A percentile compares a stretch with the other conserved stretches of the same genome.
Conservation (phyloP, 1,284 basidiomycete species). For the Rhodotorula sp. region DNA sequence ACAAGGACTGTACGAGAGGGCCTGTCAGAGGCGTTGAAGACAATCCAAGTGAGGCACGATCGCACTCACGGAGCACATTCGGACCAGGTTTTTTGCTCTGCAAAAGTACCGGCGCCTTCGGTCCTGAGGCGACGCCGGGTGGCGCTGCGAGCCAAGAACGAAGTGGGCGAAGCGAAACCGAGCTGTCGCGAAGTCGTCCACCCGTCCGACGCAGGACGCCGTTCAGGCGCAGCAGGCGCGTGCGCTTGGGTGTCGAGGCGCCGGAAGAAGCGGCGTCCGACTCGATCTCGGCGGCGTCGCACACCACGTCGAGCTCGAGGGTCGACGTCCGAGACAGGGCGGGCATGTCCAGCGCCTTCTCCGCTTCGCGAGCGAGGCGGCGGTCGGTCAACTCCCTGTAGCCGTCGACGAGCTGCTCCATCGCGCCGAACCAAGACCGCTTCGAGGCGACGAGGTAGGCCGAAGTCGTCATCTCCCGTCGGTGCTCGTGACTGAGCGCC, state of each 20-base stretch:
- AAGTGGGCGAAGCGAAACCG: not conserved
- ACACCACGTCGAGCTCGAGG: conserved; percentile 32
- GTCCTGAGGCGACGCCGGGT: too few species aligned
- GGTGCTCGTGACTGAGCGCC: conserved; percentile 48
- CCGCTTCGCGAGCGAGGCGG: not conserved
- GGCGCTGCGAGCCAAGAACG: conserved; percentile 4
- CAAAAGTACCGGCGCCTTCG: not conserved
- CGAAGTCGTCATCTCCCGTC: conserved; percentile 52
- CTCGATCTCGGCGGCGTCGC: not conserved
- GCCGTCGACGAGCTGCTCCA: conserved; percentile 58
- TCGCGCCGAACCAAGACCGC: conserved; percentile 59
- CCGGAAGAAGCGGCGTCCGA: not conserved
- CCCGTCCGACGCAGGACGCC: conserved; percentile 16
- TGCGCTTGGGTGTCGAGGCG: not conserved
- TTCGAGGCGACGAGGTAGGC: conserved; percentile 50
- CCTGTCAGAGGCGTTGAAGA: not conserved
- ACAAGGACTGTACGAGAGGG: not conserved
- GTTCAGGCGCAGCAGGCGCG: conserved; percentile 4
- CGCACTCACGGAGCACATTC: not conserved
- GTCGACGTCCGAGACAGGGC: conserved; percentile 19
- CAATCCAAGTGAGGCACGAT: not conserved
- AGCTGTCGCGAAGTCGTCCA: conserved; percentile 4
- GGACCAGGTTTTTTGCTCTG: too few species aligned
- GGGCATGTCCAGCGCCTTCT: not conserved
- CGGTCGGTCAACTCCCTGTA: conserved; percentile 51